These are phyloP conservation scores for Bryoglossum gracile DNA, from an alignment of 495 filamentous ascomycete species.

Conservation along the genomic window DNA sequence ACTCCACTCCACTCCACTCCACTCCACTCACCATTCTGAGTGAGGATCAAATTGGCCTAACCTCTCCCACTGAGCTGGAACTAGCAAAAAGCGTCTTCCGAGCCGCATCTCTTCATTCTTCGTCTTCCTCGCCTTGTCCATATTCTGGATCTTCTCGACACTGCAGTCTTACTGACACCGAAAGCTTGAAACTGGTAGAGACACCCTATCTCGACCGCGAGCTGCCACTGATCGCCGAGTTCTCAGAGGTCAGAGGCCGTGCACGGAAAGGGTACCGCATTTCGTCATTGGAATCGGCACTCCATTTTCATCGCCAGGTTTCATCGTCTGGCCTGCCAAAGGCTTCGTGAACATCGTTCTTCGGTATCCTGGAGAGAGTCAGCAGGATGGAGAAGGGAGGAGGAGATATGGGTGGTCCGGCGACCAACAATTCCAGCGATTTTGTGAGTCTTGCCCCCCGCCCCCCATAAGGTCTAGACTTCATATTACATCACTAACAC, in stretches of 20 bases:
- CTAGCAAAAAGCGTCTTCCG: neutral
- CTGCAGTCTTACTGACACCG: too few species aligned
- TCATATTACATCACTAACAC: neutral
- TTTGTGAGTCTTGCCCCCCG: slow-evolving; percentile 25
- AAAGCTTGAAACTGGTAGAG: too few species aligned
- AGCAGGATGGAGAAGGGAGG: slow-evolving; percentile 15
- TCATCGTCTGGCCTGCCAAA: neutral
- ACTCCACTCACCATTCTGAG: too few species aligned
- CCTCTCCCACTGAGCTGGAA: neutral
- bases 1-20: neutral
- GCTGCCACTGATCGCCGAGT: neutral
- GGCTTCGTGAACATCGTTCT: neutral
- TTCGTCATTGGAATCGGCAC: neutral
- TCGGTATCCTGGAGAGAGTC: neutral
- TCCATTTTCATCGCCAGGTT: neutral
- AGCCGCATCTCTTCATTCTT: slow-evolving; percentile 10
- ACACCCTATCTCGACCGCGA: neutral
- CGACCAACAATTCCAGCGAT: slow-evolving; percentile 28
- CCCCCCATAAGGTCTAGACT: neutral
- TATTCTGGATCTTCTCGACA: slow-evolving; percentile 3
- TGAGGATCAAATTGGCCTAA: too few species aligned
- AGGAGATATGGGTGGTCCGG: slow-evolving; percentile 20
- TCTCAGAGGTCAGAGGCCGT: neutral
- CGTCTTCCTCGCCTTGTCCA: slow-evolving; percentile 18
- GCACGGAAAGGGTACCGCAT: neutral